phyloP scores from a whole-genome alignment of 129 eudicot genomes.

The Artemisia tridentata region DNA sequence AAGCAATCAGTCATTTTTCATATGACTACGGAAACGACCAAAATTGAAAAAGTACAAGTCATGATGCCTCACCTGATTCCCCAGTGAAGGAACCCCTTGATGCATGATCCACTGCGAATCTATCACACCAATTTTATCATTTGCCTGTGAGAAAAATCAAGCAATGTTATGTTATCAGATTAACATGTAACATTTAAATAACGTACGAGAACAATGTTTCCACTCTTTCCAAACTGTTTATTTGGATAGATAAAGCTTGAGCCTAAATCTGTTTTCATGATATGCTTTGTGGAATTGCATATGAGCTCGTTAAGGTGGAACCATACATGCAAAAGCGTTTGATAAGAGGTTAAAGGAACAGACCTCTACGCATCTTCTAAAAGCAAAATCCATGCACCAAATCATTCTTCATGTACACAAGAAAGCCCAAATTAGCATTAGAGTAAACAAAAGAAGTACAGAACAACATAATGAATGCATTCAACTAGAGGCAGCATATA shows the following conservation, averaged over 20 bases:
- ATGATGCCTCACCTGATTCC: conserved; percentile 36
- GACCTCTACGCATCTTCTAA: conserved; percentile 90
- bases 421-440: conserved; percentile 6
- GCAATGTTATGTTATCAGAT: too few relatives aligned
- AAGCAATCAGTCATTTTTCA: too few relatives aligned
- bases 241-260: too few relatives aligned
- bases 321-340: too few relatives aligned
- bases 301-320: too few relatives aligned
- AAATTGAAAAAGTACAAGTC: background rate
- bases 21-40: too few relatives aligned
- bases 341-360: background rate
- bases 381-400: conserved; percentile 96
- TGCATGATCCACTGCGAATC: conserved; percentile 76
- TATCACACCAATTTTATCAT: conserved; percentile 66
- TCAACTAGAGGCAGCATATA: too few relatives aligned
- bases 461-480: background rate
- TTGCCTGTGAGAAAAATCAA: conserved; percentile 41
- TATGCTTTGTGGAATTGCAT: too few relatives aligned
- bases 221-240: too few relatives aligned
- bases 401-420: conserved; percentile 59
- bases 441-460: background rate
- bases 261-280: too few relatives aligned
- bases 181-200: too few relatives aligned
- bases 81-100: conserved; percentile 53
- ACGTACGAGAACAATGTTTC: too few relatives aligned